Evolutionary conservation across 2,329 filamentous ascomycete species (phyloP).

Genomic region (Xylariaceae sp.): DNA sequence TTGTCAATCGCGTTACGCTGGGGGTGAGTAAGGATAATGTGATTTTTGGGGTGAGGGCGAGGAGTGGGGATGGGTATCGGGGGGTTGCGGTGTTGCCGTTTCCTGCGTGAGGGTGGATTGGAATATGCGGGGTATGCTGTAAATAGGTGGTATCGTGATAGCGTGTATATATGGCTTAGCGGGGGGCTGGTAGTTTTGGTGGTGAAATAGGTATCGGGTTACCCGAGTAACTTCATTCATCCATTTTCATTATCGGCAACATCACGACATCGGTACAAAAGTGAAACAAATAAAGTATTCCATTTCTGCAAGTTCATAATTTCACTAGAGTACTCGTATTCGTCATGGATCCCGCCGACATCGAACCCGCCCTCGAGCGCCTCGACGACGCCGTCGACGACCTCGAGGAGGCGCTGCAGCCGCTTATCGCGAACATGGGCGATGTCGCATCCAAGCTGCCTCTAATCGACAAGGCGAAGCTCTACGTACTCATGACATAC

Average conservation of each 20-base stretch:
- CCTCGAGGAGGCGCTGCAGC: slow-evolving; percentile 66
- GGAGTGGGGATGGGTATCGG: slow-evolving; percentile 24
- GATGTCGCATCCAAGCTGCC: slow-evolving; percentile 73
- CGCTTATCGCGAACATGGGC: slow-evolving; percentile 64
- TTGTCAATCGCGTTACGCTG: slow-evolving; percentile 41
- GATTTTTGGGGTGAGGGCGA: slow-evolving; percentile 49
- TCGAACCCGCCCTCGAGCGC: slow-evolving; percentile 64
- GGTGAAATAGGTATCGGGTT: neutral
- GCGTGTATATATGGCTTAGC: neutral
- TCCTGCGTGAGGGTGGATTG: slow-evolving; percentile 12
- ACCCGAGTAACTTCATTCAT: neutral
- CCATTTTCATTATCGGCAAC: neutral
- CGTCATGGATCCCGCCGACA: slow-evolving; percentile 47
- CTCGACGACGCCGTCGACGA: slow-evolving; percentile 75
- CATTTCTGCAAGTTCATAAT: neutral
- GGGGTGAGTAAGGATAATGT: slow-evolving; percentile 53
- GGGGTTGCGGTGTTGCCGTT: slow-evolving; percentile 32
- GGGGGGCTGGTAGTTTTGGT: neutral
- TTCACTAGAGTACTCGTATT: too few species aligned
- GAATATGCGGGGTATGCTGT: neutral
- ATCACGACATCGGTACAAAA: neutral
- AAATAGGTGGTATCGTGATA: neutral
- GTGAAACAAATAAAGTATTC: too few species aligned
- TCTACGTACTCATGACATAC: slow-evolving; percentile 83
- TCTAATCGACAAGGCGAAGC: slow-evolving; percentile 90